Base-by-base conservation (phyloP, 352 stramenopile genomes). In the Phytophthora hibernalis region DNA sequence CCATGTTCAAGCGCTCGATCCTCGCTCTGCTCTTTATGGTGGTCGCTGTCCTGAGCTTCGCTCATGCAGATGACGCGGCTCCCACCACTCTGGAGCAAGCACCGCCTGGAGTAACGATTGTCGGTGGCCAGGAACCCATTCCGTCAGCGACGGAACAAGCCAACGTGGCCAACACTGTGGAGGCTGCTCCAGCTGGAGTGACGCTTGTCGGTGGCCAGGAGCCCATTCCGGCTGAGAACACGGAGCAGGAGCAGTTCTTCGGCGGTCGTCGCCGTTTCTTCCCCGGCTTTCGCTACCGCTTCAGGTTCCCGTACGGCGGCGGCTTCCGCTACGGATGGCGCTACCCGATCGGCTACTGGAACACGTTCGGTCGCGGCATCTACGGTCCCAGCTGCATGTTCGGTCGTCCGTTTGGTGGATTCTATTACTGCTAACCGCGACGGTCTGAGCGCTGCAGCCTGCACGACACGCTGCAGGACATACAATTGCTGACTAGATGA, bases 341-440 rank as follows among this genome's bases (percentile, higher is more conserved):
- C 61, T 82, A 77, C 61, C 74, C 76, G 20, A 51, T 81, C 44
- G 43, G 35, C 47, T 81, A 72, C 62, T 83, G 76, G 76, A 77
- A 79, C 70, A 51, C 50, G 33, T 78, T 77, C 40, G 76, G 72
- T 35, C 70, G 54, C 18, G 44, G 47, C 37, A 73, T 66, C 47
- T 81, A 74, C 61, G 69, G 69, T 9, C 30, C 62, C 24, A 47
- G 30, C 26, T 84, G 72, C 47, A 13, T 70, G 49, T 84, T 74
- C 43, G 70, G 61, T 16, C 66, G 55, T 47, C 48, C 35, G 15
- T 73, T 76, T 28, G 72, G 76, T 16, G 50, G 63, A 15, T 82
- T 72, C 63, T 84, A 74, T 61, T 84, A 78, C 65, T 84, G 76
- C 61, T 83, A 68, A 31, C 9, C 26, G 35, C 12, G 52, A 49